A percentile compares a stretch with the other conserved stretches of the same genome.
phyloP scores from a whole-genome alignment of 768 basidiomycete species.

The Phylloporus arenicola region DNA sequence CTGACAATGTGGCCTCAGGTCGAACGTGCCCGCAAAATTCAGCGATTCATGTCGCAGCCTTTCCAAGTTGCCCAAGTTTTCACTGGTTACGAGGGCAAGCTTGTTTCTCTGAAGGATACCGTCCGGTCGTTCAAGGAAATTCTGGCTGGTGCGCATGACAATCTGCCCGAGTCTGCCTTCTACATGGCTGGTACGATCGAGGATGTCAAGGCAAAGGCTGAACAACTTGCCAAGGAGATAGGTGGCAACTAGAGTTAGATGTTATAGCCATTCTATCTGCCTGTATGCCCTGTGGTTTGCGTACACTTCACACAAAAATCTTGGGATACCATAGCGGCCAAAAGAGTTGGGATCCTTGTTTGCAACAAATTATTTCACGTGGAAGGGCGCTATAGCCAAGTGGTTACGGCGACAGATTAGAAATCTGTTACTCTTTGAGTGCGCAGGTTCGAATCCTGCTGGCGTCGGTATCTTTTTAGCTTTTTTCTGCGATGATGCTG shows the following conservation, averaged over 20 bases:
- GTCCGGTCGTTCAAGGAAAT: slow-evolving; percentile 98
- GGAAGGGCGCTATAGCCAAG: slow-evolving; percentile 65
- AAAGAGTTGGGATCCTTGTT: not conserved
- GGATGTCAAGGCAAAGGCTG: slow-evolving; percentile 96
- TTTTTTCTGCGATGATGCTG: slow-evolving; percentile 7
- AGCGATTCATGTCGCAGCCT: slow-evolving; percentile 99
- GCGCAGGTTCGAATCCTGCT: slow-evolving; percentile 68
- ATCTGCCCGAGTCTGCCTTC: slow-evolving; percentile 93
- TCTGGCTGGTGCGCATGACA: slow-evolving; percentile 82
- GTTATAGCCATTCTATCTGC: slow-evolving; percentile 9
- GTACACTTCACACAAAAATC: slow-evolving; percentile 5
- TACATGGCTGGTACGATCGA: slow-evolving; percentile 98
- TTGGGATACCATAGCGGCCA: slow-evolving; percentile 3
- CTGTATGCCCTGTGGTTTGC: not conserved
- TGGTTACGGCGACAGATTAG: slow-evolving; percentile 78
- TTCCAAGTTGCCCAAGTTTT: slow-evolving; percentile 99
- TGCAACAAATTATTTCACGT: accelerated
- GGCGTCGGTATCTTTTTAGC: slow-evolving; percentile 38
- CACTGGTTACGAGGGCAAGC: slow-evolving; percentile 98
- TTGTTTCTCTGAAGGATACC: slow-evolving; percentile 95
- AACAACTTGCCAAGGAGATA: slow-evolving; percentile 95
- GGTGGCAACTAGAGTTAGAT: slow-evolving; percentile 36
- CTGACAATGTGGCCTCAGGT: slow-evolving; percentile 45
- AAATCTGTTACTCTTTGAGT: slow-evolving; percentile 68
- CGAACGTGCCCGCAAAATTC: slow-evolving; percentile 97